Conservation (phyloP, 768 basidiomycete species). For the Phaeotremella skinneri region DNA sequence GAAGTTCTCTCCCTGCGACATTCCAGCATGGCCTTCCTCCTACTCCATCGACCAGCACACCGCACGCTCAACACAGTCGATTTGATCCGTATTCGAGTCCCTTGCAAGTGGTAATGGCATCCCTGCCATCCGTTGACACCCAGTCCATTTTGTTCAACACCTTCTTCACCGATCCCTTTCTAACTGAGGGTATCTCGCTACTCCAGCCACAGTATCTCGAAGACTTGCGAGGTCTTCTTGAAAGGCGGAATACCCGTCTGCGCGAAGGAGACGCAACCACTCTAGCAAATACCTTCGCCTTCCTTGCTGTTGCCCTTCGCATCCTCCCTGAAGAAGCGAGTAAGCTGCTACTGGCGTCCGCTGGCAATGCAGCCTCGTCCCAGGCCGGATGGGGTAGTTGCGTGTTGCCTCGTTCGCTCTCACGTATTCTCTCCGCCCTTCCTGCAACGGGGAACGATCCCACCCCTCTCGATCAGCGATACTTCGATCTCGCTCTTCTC, state of each 20-base stretch:
- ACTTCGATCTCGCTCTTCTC: slow-evolving; percentile 40
- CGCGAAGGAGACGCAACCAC: slow-evolving; percentile 44
- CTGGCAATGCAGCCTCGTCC: slow-evolving; percentile 2
- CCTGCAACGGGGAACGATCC: slow-evolving; percentile 23
- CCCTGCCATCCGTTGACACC: slow-evolving; percentile 32
- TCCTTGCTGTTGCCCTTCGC: slow-evolving; percentile 35
- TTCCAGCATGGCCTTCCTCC: slow-evolving; percentile 4
- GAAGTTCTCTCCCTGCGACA: not conserved
- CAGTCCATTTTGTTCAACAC: slow-evolving; percentile 42
- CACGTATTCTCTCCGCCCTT: slow-evolving; percentile 25
- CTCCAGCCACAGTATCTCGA: slow-evolving; percentile 41
- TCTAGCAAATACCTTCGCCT: slow-evolving; percentile 37
- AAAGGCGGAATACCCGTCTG: slow-evolving; percentile 18
- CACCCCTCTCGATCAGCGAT: slow-evolving; percentile 42
- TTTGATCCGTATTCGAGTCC: slow-evolving; percentile 33
- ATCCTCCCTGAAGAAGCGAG: slow-evolving; percentile 43
- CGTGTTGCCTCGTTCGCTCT: slow-evolving; percentile 17
- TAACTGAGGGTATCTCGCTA: slow-evolving; percentile 36
- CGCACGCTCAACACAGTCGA: not conserved
- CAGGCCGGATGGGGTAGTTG: not conserved
- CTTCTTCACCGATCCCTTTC: slow-evolving; percentile 41
- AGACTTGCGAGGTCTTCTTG: slow-evolving; percentile 27
- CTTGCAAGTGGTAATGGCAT: slow-evolving; percentile 24
- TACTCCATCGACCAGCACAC: slow-evolving; percentile 7
- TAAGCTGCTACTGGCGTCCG: slow-evolving; percentile 34